These are phyloP conservation scores for Torulaspora quercuum DNA, from an alignment of 805 yeast species.

Conservation along the genomic window DNA sequence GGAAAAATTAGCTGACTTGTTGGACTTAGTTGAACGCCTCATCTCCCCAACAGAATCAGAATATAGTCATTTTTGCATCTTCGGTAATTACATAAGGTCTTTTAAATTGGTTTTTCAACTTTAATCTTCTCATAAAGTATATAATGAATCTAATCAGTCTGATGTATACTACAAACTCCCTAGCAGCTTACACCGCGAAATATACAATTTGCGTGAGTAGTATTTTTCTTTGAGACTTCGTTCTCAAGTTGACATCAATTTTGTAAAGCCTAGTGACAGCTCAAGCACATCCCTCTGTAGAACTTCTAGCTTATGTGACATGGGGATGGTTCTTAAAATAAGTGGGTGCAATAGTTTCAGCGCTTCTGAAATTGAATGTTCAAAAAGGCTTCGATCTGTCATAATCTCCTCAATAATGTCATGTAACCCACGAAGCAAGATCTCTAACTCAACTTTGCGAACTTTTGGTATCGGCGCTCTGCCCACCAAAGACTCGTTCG, in stretches of 20 bases:
- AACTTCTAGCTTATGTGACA: conserved; percentile 33
- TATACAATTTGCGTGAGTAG: no score
- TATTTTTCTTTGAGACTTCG: no score
- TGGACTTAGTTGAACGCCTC: not conserved
- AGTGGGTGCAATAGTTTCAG: conserved; percentile 30
- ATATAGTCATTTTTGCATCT: conserved; percentile 1
- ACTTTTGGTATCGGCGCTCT: conserved; percentile 63
- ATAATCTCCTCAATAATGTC: conserved; percentile 24
- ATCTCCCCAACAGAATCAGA: not conserved
- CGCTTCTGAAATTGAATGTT: conserved; percentile 11
- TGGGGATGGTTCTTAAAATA: conserved; percentile 34
- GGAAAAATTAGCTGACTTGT: conserved; percentile 34
- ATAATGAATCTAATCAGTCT: no score
- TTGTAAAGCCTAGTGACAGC: conserved; percentile 30
- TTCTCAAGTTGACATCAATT: conserved; percentile 16
- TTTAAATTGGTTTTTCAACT: not conserved
- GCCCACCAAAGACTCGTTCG: conserved; percentile 58
- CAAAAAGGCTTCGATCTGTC: conserved; percentile 1
- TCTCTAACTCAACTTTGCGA: conserved; percentile 59
- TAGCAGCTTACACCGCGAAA: no score
- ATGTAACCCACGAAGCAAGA: conserved; percentile 45
- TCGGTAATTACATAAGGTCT: conserved; percentile 1
- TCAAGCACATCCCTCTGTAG: conserved; percentile 30
- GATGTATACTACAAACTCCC: no score
- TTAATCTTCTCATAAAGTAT: not conserved